Conservation (phyloP, 148 eudicot genomes). For the Cornus suecica region DNA sequence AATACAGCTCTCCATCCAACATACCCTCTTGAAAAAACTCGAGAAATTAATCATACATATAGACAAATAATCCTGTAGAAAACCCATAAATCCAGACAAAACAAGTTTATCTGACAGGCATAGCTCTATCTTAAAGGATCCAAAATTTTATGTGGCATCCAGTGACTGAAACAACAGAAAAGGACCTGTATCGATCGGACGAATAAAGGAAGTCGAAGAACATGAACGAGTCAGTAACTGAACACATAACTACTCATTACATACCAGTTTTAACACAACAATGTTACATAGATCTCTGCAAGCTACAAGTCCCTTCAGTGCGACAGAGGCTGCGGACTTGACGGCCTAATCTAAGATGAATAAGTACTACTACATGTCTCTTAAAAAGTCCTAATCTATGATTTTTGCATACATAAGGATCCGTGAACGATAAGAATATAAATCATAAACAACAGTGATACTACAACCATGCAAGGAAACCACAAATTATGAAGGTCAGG, state of each 20-base stretch:
- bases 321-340: not conserved
- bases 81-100: too few relatives aligned
- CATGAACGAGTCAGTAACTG: not conserved
- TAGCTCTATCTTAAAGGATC: too few relatives aligned
- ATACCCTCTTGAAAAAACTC: too few relatives aligned
- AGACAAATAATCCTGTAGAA: too few relatives aligned
- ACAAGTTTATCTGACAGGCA: too few relatives aligned
- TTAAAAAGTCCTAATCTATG: not conserved
- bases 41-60: too few relatives aligned
- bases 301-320: constrained; percentile 15
- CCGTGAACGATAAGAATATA: constrained; percentile 16
- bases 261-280: not conserved
- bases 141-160: not conserved
- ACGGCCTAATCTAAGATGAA: constrained; percentile 7
- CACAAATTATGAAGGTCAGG: constrained; percentile 2
- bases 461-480: constrained; percentile 23
- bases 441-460: constrained; percentile 24
- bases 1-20: too few relatives aligned
- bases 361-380: not conserved
- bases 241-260: not conserved
- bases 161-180: not conserved
- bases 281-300: not conserved
- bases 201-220: not conserved
- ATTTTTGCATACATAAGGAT: not conserved
- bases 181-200: not conserved